Evolutionary conservation across 1,284 basidiomycete genomes (phyloP).

Genomic region (Rhodotorula sp.): DNA sequence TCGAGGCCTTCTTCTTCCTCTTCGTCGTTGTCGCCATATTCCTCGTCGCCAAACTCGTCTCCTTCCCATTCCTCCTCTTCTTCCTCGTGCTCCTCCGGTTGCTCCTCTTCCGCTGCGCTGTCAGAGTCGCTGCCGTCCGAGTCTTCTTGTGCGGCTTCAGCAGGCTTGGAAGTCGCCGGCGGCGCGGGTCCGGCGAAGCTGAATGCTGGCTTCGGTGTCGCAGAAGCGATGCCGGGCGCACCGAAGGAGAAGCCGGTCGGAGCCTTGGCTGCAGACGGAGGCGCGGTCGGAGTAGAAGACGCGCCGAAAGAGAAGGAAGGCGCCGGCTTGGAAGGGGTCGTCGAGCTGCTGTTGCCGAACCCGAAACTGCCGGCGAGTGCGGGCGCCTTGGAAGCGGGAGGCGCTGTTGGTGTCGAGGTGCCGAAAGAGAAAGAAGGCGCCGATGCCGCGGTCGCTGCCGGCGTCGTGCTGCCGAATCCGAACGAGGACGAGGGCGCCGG

Average conservation of each 20-base stretch:
- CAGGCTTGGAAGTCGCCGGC: background rate
- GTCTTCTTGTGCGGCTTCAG: no score
- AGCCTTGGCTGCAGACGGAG: background rate
- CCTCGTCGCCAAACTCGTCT: background rate
- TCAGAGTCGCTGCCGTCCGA: background rate
- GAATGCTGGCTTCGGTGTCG: background rate
- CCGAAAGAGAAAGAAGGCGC: background rate
- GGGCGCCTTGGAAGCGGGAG: no score
- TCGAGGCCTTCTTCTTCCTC: slow-evolving; percentile 10
- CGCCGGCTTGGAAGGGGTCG: no score
- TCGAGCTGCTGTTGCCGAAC: no score
- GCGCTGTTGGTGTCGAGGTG: background rate
- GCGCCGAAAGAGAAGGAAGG: background rate
- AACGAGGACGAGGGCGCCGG: slow-evolving; percentile 3
- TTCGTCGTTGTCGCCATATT: slow-evolving; percentile 5
- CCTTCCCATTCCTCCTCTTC: background rate
- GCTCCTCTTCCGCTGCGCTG: background rate
- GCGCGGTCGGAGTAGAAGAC: background rate
- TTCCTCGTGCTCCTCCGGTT: background rate
- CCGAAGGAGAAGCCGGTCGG: slow-evolving; percentile 16
- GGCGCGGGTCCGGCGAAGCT: background rate
- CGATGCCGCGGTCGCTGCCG: background rate
- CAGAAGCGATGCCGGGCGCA: background rate
- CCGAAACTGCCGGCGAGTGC: no score
- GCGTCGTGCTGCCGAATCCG: background rate